A percentile compares a stretch with the other conserved stretches of the same genome.
Evolutionary conservation across 306 rosid species (phyloP).

Genomic region (Dalbergia cultrata): DNA sequence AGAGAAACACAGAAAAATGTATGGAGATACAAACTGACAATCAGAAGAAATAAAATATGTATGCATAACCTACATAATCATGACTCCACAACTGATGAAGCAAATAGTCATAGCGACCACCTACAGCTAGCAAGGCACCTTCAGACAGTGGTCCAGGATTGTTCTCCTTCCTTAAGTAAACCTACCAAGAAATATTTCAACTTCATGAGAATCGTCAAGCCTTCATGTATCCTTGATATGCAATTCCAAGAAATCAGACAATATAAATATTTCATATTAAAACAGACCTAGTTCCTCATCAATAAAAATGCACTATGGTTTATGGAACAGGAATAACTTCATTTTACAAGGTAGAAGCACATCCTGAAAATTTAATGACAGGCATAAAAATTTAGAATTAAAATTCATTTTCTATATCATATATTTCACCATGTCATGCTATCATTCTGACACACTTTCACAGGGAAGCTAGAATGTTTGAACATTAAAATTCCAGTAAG

Average conservation of each 20-base stretch:
- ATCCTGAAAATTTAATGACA: constrained; percentile 12
- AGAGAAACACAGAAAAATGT: constrained; percentile 20
- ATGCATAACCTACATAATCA: constrained; percentile 66
- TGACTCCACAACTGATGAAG: constrained; percentile 78
- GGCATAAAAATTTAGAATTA: constrained; percentile 1
- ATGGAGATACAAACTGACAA: constrained; percentile 36
- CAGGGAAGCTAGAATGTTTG: background rate
- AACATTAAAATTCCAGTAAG: constrained; percentile 10
- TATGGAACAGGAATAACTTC: background rate
- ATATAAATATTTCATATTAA: constrained; percentile 27
- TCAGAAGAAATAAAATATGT: constrained; percentile 30
- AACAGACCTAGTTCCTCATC: background rate
- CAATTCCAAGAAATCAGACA: constrained; percentile 21
- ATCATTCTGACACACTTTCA: constrained; percentile 8
- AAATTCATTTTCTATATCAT: constrained; percentile 12
- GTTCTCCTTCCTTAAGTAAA: constrained; percentile 84
- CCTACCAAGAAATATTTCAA: constrained; percentile 61
- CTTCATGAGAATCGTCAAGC: constrained; percentile 42
- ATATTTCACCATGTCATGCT: constrained; percentile 13
- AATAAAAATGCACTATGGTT: constrained; percentile 12
- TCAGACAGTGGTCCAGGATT: constrained; percentile 74
- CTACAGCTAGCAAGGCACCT: constrained; percentile 86
- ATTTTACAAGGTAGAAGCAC: constrained; percentile 25
- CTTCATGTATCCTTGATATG: constrained; percentile 31
- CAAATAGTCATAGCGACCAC: constrained; percentile 90